Conservation (phyloP, 225 moss, liverwort and hornwort species). For the Asterella californica region DNA sequence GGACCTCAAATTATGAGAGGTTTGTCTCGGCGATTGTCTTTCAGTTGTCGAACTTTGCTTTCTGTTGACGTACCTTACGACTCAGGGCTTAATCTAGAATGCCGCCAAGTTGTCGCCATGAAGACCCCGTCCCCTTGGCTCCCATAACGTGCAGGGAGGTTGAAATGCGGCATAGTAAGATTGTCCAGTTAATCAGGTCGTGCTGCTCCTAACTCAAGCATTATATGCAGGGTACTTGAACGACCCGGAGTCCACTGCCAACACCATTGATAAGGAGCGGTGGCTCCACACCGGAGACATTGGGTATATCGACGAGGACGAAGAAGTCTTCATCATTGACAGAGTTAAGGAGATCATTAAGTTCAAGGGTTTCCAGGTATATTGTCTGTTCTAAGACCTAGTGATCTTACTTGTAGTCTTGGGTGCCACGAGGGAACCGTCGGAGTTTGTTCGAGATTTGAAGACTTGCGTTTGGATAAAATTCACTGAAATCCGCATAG, state of each 20-base stretch:
- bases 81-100: background rate
- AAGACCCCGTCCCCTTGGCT: background rate
- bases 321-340: slow-evolving; percentile 91
- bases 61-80: background rate
- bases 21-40: background rate
- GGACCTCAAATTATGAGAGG: slow-evolving; percentile 49
- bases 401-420: too few relatives aligned
- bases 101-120: background rate
- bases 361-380: slow-evolving; percentile 89
- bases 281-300: slow-evolving; percentile 90
- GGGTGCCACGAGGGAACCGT: background rate
- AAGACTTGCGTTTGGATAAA: background rate
- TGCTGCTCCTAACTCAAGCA: background rate
- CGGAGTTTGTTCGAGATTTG: background rate
- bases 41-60: background rate
- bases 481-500: background rate
- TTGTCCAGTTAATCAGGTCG: background rate
- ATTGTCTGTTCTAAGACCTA: background rate
- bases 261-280: slow-evolving; percentile 72
- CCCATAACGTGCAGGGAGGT: background rate
- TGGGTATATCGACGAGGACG: slow-evolving; percentile 69
- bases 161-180: background rate
- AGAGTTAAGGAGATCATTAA: slow-evolving; percentile 97
- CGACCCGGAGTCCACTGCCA: slow-evolving; percentile 58
- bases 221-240: slow-evolving; percentile 65